Conservation (phyloP, 768 basidiomycete genomes). For the Amanita phalloides region DNA sequence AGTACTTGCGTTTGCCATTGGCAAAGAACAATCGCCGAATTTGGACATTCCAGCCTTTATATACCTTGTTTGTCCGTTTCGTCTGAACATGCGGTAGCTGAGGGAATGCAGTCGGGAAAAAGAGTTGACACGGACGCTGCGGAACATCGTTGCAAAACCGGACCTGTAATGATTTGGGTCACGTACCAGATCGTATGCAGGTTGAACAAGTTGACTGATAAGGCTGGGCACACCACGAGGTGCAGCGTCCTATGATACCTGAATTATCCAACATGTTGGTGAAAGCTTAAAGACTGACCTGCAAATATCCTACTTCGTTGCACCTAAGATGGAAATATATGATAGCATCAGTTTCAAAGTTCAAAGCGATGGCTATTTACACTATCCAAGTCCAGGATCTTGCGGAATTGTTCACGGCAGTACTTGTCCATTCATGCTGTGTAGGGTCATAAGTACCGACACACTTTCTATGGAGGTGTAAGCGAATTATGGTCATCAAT, state of each 20-base stretch:
- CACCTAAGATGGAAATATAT: conserved; percentile 29
- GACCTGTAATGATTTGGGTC: not conserved
- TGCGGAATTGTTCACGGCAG: conserved; percentile 36
- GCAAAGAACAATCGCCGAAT: conserved; percentile 56
- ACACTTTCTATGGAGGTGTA: conserved; percentile 20
- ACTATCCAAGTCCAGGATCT: conserved; percentile 71
- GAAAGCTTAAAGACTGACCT: conserved; percentile 18
- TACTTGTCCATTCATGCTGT: conserved; percentile 40
- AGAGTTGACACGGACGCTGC: conserved; percentile 59
- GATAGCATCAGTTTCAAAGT: not conserved
- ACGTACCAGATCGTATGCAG: conserved; percentile 42
- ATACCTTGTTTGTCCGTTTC: conserved; percentile 32
- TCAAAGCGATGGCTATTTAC: conserved; percentile 16
- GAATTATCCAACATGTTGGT: not conserved
- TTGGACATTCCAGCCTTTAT: conserved; percentile 53
- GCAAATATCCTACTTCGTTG: conserved; percentile 56
- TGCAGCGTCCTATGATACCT: conserved; percentile 26
- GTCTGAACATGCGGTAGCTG: conserved; percentile 32
- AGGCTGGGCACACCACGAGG: conserved; percentile 29
- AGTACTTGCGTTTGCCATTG: conserved; percentile 49
- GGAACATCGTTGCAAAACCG: not conserved
- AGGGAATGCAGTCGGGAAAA: conserved; percentile 54
- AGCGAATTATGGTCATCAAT: not conserved
- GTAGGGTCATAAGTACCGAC: conserved; percentile 32
- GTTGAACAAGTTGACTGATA: conserved; percentile 45